Percentiles rank a stretch among this genome's conserved stretches.
These are phyloP conservation scores for Panaeolus papilionaceus DNA, from an alignment of 768 basidiomycete species.

Conservation along the genomic window DNA sequence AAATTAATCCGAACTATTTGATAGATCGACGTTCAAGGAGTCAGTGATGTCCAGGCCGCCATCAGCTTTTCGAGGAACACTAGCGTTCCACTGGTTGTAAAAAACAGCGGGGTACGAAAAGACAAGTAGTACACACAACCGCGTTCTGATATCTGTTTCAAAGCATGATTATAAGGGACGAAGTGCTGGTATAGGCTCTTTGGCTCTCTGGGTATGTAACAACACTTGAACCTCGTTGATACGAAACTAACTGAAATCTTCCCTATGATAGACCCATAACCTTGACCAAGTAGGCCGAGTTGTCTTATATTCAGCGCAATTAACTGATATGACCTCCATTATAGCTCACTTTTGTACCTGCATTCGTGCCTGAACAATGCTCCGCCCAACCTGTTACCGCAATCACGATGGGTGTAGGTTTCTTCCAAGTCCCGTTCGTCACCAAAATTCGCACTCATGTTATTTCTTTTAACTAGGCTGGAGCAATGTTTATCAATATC, in stretches of 20 bases:
- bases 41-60: constrained; percentile 32
- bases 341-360: constrained; percentile 26
- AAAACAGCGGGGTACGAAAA: constrained; percentile 29
- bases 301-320: background rate
- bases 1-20: background rate
- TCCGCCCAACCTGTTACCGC: constrained; percentile 20
- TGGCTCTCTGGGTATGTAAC: constrained; percentile 39
- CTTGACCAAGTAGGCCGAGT: constrained; percentile 23
- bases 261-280: constrained; percentile 24
- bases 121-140: too few species aligned
- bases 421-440: constrained; percentile 15
- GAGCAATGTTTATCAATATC: constrained; percentile 50
- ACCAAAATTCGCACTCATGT: constrained; percentile 1
- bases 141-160: background rate
- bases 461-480: constrained; percentile 34
- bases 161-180: constrained; percentile 45
- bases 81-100: constrained; percentile 28
- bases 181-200: constrained; percentile 40
- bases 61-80: constrained; percentile 32
- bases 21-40: constrained; percentile 34
- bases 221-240: too few species aligned
- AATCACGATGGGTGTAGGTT: constrained; percentile 28
- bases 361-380: constrained; percentile 29
- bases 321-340: too few species aligned
- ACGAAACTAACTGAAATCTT: too few species aligned